A percentile compares a stretch with the other conserved stretches of the same genome.
phyloP scores from a whole-genome alignment of 257 asterid species.

The Ilex asprella region DNA sequence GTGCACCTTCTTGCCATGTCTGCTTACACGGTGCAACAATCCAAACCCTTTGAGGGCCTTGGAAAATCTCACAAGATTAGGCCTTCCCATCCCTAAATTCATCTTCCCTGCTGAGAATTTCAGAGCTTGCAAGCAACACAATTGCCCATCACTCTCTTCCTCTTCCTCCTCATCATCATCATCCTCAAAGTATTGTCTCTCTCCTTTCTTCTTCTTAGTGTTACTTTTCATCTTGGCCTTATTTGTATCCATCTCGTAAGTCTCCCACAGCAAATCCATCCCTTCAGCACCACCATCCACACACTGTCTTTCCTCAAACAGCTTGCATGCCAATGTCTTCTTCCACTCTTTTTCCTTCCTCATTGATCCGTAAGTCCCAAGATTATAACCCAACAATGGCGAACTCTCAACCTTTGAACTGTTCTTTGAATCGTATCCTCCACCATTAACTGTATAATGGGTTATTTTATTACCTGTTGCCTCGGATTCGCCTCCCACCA shows the following conservation, averaged over 20 bases:
- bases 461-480: constrained; percentile 12
- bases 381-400: constrained; percentile 12
- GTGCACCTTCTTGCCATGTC: constrained; percentile 80
- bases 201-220: constrained; percentile 16
- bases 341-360: constrained; percentile 79
- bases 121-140: constrained; percentile 76
- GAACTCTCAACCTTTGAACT: constrained; percentile 13
- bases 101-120: constrained; percentile 76
- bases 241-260: constrained; percentile 41
- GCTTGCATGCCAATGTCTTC: constrained; percentile 74
- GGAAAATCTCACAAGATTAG: constrained; percentile 61
- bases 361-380: constrained; percentile 55
- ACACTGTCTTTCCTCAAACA: constrained; percentile 63
- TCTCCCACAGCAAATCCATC: constrained; percentile 90
- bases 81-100: constrained; percentile 69
- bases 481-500: constrained; percentile 33
- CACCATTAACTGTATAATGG: constrained; percentile 2
- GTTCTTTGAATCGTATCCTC: not conserved
- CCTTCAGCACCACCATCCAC: constrained; percentile 48
- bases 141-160: constrained; percentile 25
- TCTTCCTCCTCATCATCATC: constrained; percentile 14
- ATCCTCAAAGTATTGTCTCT: constrained; percentile 8
- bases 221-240: constrained; percentile 9
- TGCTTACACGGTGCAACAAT: constrained; percentile 61
- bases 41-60: constrained; percentile 83